A percentile compares a stretch with the other conserved stretches of the same genome.
Conservation (phyloP, 805 yeast genomes). For the Candida verbasci region DNA sequence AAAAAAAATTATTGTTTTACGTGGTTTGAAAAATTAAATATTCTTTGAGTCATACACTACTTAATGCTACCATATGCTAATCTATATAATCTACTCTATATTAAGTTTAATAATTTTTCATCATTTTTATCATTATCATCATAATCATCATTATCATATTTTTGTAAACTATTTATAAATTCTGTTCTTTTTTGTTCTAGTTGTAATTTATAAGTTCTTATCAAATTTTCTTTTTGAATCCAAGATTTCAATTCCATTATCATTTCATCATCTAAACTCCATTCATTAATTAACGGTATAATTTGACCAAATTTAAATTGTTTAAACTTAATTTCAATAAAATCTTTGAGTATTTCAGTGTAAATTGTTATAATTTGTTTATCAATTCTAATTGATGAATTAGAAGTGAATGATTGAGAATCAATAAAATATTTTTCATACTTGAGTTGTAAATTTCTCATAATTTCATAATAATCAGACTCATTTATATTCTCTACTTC, state of each 20-base stretch:
- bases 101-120: constrained; percentile 25
- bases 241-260: constrained; percentile 16
- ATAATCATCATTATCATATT: constrained; percentile 13
- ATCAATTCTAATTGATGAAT: constrained; percentile 9
- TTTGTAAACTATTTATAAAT: constrained; percentile 18
- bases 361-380: constrained; percentile 14
- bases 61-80: not conserved
- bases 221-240: constrained; percentile 17
- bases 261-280: constrained; percentile 33
- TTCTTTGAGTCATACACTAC: constrained; percentile 2
- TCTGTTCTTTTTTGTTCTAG: constrained; percentile 21
- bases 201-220: constrained; percentile 14
- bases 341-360: constrained; percentile 17
- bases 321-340: constrained; percentile 26
- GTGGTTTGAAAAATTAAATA: constrained; percentile 1
- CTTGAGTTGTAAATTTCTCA: constrained; percentile 13
- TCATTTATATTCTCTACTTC: constrained; percentile 12
- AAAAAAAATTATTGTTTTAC: constrained; percentile 2
- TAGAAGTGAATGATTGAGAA: constrained; percentile 14
- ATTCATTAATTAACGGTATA: constrained; percentile 28
- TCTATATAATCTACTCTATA: constrained; percentile 5
- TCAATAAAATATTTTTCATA: constrained; percentile 12
- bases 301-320: constrained; percentile 24
- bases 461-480: constrained; percentile 18
- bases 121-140: constrained; percentile 18